Percentiles rank a stretch among this genome's conserved stretches.
Evolutionary conservation across 225 moss, liverwort and hornwort species (phyloP).

Genomic region (Physcomitrellopsis africana): DNA sequence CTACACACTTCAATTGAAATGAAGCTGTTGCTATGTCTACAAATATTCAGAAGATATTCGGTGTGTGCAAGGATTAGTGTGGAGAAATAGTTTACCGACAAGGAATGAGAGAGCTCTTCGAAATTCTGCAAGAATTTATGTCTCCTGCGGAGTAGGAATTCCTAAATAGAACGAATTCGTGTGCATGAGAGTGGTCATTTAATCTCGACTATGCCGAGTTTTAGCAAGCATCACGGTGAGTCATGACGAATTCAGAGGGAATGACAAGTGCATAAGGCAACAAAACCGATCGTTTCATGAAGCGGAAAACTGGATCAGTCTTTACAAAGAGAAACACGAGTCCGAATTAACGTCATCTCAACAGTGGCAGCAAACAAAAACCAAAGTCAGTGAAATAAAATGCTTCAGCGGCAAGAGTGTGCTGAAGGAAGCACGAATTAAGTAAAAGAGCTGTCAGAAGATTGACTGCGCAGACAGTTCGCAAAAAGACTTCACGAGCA

Average conservation of each 20-base stretch:
- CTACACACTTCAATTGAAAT: slow-evolving; percentile 16
- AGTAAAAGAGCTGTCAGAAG: neutral
- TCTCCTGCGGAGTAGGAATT: neutral
- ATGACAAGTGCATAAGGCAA: neutral
- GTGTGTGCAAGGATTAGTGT: neutral
- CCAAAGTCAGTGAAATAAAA: too few relatives aligned
- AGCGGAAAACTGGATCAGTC: neutral
- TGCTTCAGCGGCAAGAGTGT: neutral
- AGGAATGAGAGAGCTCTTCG: too few relatives aligned
- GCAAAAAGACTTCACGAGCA: neutral
- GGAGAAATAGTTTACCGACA: neutral
- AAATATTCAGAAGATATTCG: neutral
- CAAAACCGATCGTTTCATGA: neutral
- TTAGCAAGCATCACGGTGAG: neutral
- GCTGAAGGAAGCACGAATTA: neutral
- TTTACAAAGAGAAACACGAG: neutral
- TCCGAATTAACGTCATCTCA: neutral
- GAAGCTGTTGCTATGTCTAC: neutral
- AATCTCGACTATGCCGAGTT: neutral
- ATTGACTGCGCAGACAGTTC: neutral
- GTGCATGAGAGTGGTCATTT: neutral
- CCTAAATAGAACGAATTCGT: neutral
- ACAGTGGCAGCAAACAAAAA: too few relatives aligned
- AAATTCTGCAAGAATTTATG: neutral
- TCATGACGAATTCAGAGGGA: neutral